Conservation (phyloP, 2,329 filamentous ascomycete species). For the Penicillium sp. region DNA sequence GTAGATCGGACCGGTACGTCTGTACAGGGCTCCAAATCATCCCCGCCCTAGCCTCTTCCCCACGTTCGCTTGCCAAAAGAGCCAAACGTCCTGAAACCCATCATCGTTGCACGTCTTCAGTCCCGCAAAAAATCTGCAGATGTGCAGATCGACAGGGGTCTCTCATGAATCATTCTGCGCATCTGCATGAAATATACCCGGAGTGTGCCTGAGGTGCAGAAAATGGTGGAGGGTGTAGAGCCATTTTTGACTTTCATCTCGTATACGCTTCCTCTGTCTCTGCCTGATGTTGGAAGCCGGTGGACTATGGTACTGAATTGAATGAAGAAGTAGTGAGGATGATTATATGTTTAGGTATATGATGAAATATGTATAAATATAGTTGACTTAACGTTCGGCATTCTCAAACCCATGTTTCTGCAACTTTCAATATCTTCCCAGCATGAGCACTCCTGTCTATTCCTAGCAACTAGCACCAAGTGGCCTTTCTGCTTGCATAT, state of each 20-base stretch:
- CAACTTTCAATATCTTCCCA: not conserved
- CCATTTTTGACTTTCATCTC: not conserved
- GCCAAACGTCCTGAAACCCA: no score
- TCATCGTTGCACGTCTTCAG: no score
- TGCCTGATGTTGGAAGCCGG: not conserved
- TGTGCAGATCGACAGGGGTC: constrained; percentile 5
- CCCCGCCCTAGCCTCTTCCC: no score
- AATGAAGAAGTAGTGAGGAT: not conserved
- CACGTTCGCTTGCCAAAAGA: no score
- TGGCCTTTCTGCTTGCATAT: not conserved
- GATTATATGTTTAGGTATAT: no score
- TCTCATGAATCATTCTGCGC: not conserved
- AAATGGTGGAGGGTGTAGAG: not conserved
- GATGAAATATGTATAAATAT: no score
- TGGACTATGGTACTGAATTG: not conserved
- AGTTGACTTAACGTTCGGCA: not conserved
- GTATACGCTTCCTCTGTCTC: not conserved
- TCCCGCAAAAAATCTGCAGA: not conserved
- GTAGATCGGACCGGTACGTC: no score
- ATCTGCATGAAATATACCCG: constrained; percentile 8
- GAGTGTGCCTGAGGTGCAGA: constrained; percentile 6
- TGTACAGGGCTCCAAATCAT: no score
- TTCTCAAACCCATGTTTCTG: not conserved
- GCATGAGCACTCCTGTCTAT: not conserved
- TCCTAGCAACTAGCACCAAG: not conserved